Conservation (phyloP, 2,329 filamentous ascomycete species). For the Colletotrichum salicis region DNA sequence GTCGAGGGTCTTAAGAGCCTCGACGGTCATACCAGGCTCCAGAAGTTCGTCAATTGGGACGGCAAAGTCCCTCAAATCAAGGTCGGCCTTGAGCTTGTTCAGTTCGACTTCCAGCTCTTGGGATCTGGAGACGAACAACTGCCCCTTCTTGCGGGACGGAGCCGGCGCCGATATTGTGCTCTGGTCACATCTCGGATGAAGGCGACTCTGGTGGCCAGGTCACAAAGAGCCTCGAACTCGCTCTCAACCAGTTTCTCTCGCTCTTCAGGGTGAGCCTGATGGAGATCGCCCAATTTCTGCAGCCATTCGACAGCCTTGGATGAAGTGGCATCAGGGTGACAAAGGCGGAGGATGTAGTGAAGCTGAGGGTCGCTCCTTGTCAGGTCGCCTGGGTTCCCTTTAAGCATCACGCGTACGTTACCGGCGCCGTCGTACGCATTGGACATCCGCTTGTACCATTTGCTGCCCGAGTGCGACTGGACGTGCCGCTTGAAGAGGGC, state of each 20-base stretch:
- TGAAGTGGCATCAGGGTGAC: slow-evolving; percentile 49
- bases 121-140: slow-evolving; percentile 47
- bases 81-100: slow-evolving; percentile 46
- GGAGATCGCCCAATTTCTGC: slow-evolving; percentile 51
- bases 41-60: slow-evolving; percentile 54
- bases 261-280: slow-evolving; percentile 46
- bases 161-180: slow-evolving; percentile 48
- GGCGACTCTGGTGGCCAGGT: slow-evolving; percentile 49
- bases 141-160: slow-evolving; percentile 51
- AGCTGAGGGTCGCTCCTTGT: slow-evolving; percentile 51
- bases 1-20: slow-evolving; percentile 50
- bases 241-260: slow-evolving; percentile 46
- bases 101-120: slow-evolving; percentile 51
- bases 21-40: slow-evolving; percentile 50
- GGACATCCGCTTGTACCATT: slow-evolving; percentile 55
- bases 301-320: slow-evolving; percentile 52
- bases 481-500: slow-evolving; percentile 53
- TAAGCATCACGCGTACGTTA: slow-evolving; percentile 51
- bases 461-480: slow-evolving; percentile 46
- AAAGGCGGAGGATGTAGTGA: slow-evolving; percentile 57
- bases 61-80: slow-evolving; percentile 53
- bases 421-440: slow-evolving; percentile 45
- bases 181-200: slow-evolving; percentile 53
- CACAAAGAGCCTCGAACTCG: slow-evolving; percentile 48
- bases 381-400: slow-evolving; percentile 52